Evolutionary conservation across 306 rosid genomes (phyloP).

Genomic region (Dicorynia guianensis): DNA sequence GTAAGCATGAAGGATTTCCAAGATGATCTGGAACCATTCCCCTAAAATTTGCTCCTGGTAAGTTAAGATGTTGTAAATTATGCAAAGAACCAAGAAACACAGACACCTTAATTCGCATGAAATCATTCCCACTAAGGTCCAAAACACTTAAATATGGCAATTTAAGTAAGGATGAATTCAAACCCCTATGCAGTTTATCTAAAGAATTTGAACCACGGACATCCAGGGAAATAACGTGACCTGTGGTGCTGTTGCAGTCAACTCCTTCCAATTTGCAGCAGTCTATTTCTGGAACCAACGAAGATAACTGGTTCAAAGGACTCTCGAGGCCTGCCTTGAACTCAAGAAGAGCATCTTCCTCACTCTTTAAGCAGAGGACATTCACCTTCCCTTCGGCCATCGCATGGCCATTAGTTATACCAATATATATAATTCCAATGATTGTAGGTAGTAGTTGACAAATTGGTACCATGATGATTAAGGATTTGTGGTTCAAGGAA

Average conservation of each 20-base stretch:
- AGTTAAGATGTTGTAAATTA: slow-evolving; percentile 33
- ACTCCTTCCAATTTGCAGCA: slow-evolving; percentile 45
- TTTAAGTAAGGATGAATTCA: slow-evolving; percentile 26
- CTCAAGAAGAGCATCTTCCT: slow-evolving; percentile 35
- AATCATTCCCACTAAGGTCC: slow-evolving; percentile 38
- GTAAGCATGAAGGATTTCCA: slow-evolving; percentile 31
- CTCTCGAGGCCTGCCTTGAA: slow-evolving; percentile 28
- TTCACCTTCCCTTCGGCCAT: too few species aligned
- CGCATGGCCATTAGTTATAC: too few species aligned
- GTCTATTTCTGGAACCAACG: slow-evolving; percentile 17
- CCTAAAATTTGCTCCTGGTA: slow-evolving; percentile 28
- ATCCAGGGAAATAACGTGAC: slow-evolving; percentile 45
- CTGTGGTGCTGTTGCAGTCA: slow-evolving; percentile 37
- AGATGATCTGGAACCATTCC: slow-evolving; percentile 17
- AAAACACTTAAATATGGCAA: slow-evolving; percentile 33
- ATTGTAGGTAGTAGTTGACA: too few species aligned
- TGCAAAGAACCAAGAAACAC: slow-evolving; percentile 22
- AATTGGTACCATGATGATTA: too few species aligned
- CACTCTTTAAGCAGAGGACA: background rate
- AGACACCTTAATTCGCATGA: slow-evolving; percentile 11
- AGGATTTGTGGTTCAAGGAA: too few species aligned
- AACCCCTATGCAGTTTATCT: background rate
- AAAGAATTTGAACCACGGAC: slow-evolving; percentile 1
- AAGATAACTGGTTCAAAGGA: slow-evolving; percentile 28
- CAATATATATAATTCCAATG: too few species aligned